Evolutionary conservation across 208 protist genomes (phyloP).

Genomic region (Acanthamoeba quina): DNA sequence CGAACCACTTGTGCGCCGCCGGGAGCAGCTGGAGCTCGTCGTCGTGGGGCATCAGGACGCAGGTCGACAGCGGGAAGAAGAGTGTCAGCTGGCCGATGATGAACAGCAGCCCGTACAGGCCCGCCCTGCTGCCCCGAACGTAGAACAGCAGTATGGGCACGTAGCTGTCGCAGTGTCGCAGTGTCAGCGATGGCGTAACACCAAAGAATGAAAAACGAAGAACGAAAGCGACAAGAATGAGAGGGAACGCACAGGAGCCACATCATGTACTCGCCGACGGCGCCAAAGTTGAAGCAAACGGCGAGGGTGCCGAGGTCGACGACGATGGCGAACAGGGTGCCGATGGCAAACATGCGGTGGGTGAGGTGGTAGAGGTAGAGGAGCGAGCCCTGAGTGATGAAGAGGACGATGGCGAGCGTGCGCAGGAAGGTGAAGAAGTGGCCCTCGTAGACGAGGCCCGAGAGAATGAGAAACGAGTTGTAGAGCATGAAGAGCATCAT

Average conservation of each 20-base stretch:
- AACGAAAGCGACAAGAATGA: neutral
- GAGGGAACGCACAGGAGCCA: neutral
- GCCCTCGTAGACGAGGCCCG: constrained; percentile 29
- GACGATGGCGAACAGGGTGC: neutral
- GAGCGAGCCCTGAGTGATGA: neutral
- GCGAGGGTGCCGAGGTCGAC: constrained; percentile 32
- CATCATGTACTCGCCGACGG: constrained; percentile 48
- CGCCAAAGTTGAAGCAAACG: constrained; percentile 52
- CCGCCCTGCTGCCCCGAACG: constrained; percentile 40
- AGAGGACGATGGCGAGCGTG: neutral
- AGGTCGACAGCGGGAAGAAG: constrained; percentile 46
- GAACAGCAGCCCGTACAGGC: constrained; percentile 33
- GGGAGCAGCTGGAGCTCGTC: constrained; percentile 15
- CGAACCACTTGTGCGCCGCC: constrained; percentile 25
- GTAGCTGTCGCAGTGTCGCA: neutral
- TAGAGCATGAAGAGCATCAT: constrained; percentile 35
- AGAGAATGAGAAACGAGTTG: neutral
- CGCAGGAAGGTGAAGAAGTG: constrained; percentile 58
- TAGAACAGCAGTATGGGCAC: constrained; percentile 64
- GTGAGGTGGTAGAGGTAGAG: constrained; percentile 9
- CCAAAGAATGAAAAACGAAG: too few relatives aligned
- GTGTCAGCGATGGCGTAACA: too few relatives aligned
- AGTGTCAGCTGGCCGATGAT: constrained; percentile 34
- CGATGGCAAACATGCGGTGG: constrained; percentile 12
- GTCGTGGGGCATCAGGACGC: constrained; percentile 15